phyloP scores from a whole-genome alignment of 2,329 filamentous ascomycete species.

The Chaetomium globosum region DNA sequence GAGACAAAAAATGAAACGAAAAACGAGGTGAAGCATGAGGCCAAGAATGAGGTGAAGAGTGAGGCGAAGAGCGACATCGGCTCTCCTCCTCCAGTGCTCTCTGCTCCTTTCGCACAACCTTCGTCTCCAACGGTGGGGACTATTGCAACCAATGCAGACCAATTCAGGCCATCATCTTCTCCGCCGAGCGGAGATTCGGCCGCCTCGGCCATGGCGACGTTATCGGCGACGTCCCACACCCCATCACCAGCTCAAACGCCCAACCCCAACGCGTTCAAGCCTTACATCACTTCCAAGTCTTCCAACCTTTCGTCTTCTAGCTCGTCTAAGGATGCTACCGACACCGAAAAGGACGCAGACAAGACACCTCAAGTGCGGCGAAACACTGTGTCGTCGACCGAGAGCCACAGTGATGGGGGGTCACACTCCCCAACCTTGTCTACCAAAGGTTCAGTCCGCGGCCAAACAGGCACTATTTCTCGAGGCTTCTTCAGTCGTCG shows the following conservation, averaged over 20 bases:
- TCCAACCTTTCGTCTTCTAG: conserved; percentile 54
- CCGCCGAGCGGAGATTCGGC: conserved; percentile 62
- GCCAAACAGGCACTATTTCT: conserved; percentile 31
- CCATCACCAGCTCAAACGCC: conserved; percentile 53
- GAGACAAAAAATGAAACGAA: conserved; percentile 27
- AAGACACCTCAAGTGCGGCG: conserved; percentile 44
- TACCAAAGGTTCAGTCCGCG: conserved; percentile 33
- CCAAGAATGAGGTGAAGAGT: conserved; percentile 10
- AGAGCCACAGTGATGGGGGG: conserved; percentile 38
- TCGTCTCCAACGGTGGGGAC: conserved; percentile 68
- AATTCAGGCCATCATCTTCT: conserved; percentile 59
- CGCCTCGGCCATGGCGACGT: conserved; percentile 65
- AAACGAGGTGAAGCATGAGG: conserved; percentile 40
- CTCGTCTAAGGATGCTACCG: conserved; percentile 50
- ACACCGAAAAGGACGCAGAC: conserved; percentile 46
- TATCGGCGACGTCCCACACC: conserved; percentile 65
- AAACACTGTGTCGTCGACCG: conserved; percentile 43
- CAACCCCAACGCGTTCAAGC: conserved; percentile 47
- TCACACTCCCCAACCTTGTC: conserved; percentile 36
- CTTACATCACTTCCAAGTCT: conserved; percentile 45
- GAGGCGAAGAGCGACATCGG: conserved; percentile 36
- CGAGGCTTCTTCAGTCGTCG: conserved; percentile 35
- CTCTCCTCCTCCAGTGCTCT: conserved; percentile 59
- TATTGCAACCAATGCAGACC: conserved; percentile 67
- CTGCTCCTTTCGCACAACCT: conserved; percentile 63